These are phyloP conservation scores for Extremus antarcticus DNA, from an alignment of 495 filamentous ascomycete genomes.

Conservation along the genomic window DNA sequence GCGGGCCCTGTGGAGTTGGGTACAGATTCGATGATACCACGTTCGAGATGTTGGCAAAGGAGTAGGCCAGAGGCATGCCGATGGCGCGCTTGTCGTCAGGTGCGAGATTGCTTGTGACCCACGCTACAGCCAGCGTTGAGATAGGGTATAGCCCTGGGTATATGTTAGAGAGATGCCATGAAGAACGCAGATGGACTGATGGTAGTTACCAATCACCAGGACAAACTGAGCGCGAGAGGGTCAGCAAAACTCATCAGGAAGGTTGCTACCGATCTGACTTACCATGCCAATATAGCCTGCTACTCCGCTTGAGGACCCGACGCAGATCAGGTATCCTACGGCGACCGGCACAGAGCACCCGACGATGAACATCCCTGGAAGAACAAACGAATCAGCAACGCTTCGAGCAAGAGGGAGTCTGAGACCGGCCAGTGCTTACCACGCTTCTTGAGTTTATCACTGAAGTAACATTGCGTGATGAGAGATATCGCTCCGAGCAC, in stretches of 20 bases:
- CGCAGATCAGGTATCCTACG: constrained; percentile 9
- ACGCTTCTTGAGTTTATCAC: constrained; percentile 6
- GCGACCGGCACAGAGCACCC: not conserved
- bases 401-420: no score
- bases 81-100: constrained; percentile 17
- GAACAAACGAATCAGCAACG: no score
- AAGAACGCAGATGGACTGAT: no score
- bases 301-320: constrained; percentile 5
- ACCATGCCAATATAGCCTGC: constrained; percentile 14
- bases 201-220: constrained; percentile 8
- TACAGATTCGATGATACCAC: constrained; percentile 20
- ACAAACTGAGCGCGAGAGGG: constrained; percentile 24
- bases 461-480: constrained; percentile 1
- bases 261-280: no score
- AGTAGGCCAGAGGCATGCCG: constrained; percentile 11
- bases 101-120: constrained; percentile 14
- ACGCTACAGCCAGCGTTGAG: not conserved
- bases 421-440: no score
- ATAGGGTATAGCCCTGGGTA: not conserved
- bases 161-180: not conserved
- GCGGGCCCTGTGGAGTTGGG: constrained; percentile 10
- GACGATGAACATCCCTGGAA: constrained; percentile 7
- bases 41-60: constrained; percentile 15
- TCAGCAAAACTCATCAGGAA: no score
- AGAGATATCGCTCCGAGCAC: constrained; percentile 5